Evolutionary conservation across 108 stramenopile species (phyloP), one percentile per base, ranked within the genome.

Genomic region (Nitzschia sp.): DNA sequence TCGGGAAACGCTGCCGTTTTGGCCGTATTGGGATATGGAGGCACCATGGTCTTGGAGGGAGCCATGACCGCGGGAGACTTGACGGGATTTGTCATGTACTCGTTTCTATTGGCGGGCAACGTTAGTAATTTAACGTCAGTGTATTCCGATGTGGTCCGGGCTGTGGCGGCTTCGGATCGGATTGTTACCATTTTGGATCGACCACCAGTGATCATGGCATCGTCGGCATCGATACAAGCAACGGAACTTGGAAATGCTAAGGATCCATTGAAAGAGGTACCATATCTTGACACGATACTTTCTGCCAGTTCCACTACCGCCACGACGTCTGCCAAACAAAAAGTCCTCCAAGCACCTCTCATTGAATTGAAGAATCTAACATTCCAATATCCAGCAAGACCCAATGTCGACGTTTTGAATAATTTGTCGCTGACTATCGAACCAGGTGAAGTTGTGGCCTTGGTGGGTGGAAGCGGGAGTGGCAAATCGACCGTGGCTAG

Each of bases 371-470:
- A 71, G 9, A 70, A 84, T 73, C 68, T 98, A 24, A 68, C 64
- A 18, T 98, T 98, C 70, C 57, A 85, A 48, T 98, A 97, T 80
- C 98, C 98, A 18, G 64, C 91, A 3, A 67, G 97, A 29, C 83
- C 90, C 6, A 85, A 97, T 46, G 73, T 79, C 8, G 66, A 51
- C 6, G 88, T 96, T 4, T 60, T 95, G 24, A 73, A 82, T 11
- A 58, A 83, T 54, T 77, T 96, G 53, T 72, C 64, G 6, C 69
- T 97, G 38, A 70, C 72, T 3, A 66, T 98, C 27, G 47, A 56
- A 48, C 84, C 95, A 2, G 96, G 97, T 8, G 78, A 91, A 53
- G 77, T 90, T 0, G 71, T 92, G 36, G 93, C 97, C 18, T 53
- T 98, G 17, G 97, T 98, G 18, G 97, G 97, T 32, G 85, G 85